Conservation (phyloP, 2,329 filamentous ascomycete species). For the Monosporascus sp. region DNA sequence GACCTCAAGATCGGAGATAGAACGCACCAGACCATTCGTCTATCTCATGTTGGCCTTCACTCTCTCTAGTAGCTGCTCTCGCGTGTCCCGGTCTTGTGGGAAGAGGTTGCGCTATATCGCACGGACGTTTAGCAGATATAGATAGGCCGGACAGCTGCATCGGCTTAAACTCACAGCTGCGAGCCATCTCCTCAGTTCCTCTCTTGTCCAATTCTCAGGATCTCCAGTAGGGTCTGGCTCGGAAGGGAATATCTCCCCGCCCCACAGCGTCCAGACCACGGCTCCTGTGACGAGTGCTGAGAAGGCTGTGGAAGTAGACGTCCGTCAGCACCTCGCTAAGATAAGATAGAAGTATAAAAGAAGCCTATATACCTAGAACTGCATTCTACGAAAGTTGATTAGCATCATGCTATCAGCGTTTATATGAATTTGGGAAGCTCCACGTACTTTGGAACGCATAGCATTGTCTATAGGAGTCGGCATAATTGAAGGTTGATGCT, state of each 20-base stretch:
- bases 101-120: constrained; percentile 54
- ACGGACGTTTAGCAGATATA: constrained; percentile 3
- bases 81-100: constrained; percentile 52
- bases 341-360: constrained; percentile 2
- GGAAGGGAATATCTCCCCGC: constrained; percentile 74
- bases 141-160: background rate
- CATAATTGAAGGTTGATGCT: constrained; percentile 41
- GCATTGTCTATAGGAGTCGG: constrained; percentile 64
- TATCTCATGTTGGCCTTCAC: constrained; percentile 60
- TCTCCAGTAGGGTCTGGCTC: constrained; percentile 72
- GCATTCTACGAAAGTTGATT: constrained; percentile 49
- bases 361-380: constrained; percentile 52
- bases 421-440: background rate
- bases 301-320: constrained; percentile 55
- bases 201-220: constrained; percentile 65
- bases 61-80: constrained; percentile 60
- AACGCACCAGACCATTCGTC: background rate
- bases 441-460: constrained; percentile 61
- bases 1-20: background rate
- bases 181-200: constrained; percentile 78
- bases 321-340: constrained; percentile 16
- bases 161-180: constrained; percentile 56
- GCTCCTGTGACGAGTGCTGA: constrained; percentile 76
- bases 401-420: background rate
- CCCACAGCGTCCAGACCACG: constrained; percentile 80